Evolutionary conservation across 2,329 filamentous ascomycete genomes (phyloP), one percentile per base, ranked within the genome.

Genomic region (Fusarium pseudocircinatum): DNA sequence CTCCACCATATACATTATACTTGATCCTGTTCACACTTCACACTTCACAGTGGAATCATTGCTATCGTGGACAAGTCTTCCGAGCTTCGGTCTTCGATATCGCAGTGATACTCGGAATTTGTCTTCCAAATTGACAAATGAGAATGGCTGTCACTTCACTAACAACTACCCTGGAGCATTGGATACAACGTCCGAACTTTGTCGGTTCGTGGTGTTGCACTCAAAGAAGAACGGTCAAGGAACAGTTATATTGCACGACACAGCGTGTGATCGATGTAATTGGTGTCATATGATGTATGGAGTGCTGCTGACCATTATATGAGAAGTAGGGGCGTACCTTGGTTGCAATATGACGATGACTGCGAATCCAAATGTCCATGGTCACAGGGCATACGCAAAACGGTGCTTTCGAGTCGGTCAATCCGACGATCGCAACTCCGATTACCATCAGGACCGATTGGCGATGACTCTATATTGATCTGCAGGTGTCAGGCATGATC

Each of bases 401-500:
- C n/a, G 22, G 22, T 16, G 36, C 52, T 26, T 37, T 30, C 14
- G 52, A 40, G 36, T 28, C 18, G 26, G 26, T 22, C 36, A 54
- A n/a, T 28, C 36, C n/a, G 36, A 34, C 26, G 22, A 52, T 42
- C n/a, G 20, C 28, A 42, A n/a, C n/a, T 20, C 32, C 14, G 34
- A 28, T 30, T 34, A 47, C n/a, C 36, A 72, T 34, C 49, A 72
- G 30, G 44, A 53, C 56, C 69, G 70, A 72, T 72, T 69, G 56
- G 52, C 70, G 69, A 72, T 49, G 56, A 49, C 46, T 43, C n/a
- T 52, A 56, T 32, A 52, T 43, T 72, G 69, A 69, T 72, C 60
- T 65, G 42, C 47, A 30, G 49, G 34, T 60, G 56, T 20, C 4
- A 24, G 46, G 16, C 4, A 24, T 42, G 39, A 28, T 44, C 20